These are phyloP conservation scores for Lecanicillium sp. DNA, from an alignment of 2,329 filamentous ascomycete genomes.

Conservation along the genomic window DNA sequence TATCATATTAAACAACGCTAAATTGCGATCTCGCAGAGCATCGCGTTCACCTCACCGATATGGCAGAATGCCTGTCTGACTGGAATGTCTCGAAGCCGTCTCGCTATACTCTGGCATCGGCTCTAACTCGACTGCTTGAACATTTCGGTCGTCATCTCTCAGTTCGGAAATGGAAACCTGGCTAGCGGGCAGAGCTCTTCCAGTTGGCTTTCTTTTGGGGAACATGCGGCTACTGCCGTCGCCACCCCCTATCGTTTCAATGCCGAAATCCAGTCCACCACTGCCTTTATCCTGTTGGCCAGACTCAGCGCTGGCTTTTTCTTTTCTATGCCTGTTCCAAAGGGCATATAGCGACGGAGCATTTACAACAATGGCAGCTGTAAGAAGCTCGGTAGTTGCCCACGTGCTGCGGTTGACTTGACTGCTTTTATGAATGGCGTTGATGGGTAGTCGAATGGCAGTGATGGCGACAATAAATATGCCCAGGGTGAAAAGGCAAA, in stretches of 20 bases:
- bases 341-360: conserved; percentile 27
- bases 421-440: conserved; percentile 22
- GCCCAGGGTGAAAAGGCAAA: conserved; percentile 27
- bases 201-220: neutral
- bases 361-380: conserved; percentile 27
- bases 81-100: neutral
- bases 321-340: conserved; percentile 19
- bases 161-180: neutral
- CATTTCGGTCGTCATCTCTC: neutral
- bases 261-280: neutral
- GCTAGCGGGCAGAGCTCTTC: neutral
- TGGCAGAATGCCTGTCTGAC: neutral
- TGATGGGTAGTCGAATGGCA: conserved; percentile 29
- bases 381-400: conserved; percentile 28
- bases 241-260: neutral
- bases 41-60: neutral
- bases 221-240: neutral
- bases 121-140: neutral
- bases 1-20: too few species aligned
- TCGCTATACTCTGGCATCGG: neutral
- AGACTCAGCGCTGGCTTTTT: conserved; percentile 8
- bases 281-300: neutral
- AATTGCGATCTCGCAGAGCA: too few species aligned
- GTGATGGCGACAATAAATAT: conserved; percentile 31
- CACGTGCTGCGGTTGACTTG: conserved; percentile 29